These are phyloP conservation scores for Leptographium procerum DNA, from an alignment of 2,329 filamentous ascomycete species.

Conservation along the genomic window DNA sequence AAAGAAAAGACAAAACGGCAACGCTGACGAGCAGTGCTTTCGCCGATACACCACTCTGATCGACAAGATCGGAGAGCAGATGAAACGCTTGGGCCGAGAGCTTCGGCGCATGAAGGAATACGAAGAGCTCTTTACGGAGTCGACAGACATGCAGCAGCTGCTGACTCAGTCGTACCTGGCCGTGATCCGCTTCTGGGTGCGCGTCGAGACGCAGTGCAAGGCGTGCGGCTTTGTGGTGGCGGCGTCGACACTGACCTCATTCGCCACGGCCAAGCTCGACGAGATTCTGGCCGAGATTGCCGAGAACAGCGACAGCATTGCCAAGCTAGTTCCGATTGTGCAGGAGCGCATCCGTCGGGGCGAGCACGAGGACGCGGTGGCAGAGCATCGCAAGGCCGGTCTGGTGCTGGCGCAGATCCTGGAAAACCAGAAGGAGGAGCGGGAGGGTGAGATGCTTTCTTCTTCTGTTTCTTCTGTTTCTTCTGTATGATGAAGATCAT, in stretches of 20 bases:
- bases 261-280: neutral
- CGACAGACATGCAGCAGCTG: conserved; percentile 1
- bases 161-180: conserved; percentile 1
- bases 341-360: neutral
- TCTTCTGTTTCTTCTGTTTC: neutral
- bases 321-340: neutral
- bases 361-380: neutral
- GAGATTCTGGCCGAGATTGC: neutral
- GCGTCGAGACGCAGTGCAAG: neutral
- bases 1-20: too few species aligned
- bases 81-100: neutral
- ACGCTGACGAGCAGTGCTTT: neutral
- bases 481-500: neutral
- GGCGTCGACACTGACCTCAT: neutral
- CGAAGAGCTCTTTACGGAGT: neutral
- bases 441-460: neutral
- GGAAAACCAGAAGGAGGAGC: neutral
- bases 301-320: conserved; percentile 1
- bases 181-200: neutral
- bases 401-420: neutral
- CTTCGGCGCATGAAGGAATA: neutral
- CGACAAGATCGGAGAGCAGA: neutral
- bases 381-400: neutral
- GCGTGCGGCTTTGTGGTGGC: neutral
- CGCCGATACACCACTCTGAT: neutral